Evolutionary conservation across 441 rosid genomes (phyloP).

Genomic region (Adansonia grandidieri): DNA sequence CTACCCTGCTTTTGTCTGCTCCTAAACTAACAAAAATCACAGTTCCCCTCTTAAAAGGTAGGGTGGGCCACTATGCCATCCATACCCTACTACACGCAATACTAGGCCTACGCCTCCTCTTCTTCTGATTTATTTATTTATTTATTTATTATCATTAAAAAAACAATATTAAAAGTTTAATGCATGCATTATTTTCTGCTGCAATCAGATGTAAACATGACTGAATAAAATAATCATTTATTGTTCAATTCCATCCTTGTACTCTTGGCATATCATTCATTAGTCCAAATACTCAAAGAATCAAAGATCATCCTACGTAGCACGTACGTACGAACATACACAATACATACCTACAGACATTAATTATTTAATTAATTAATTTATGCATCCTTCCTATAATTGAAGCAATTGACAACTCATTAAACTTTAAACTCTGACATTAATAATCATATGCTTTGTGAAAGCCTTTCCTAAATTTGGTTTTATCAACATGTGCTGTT

Average conservation of each 20-base stretch:
- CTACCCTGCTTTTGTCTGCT: conserved; percentile 65
- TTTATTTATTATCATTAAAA: neutral
- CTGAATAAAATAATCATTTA: neutral
- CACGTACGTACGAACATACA: neutral
- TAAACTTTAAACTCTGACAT: neutral
- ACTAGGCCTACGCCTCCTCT: conserved; percentile 21
- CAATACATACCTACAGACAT: neutral
- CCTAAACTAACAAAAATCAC: conserved; percentile 48
- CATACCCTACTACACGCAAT: conserved; percentile 43
- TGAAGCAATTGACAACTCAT: neutral
- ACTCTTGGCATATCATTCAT: conserved; percentile 22
- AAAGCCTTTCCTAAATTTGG: neutral
- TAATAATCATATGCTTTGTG: neutral
- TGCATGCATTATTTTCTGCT: too few species aligned
- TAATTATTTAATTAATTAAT: neutral
- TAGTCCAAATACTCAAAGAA: conserved; percentile 10
- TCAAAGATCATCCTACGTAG: neutral
- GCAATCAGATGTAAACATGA: too few species aligned
- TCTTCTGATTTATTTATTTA: neutral
- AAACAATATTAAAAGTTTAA: neutral
- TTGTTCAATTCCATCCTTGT: conserved; percentile 21
- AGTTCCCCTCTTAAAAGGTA: conserved; percentile 37
- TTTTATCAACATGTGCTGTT: neutral
- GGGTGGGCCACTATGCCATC: conserved; percentile 45
- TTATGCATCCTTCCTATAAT: neutral